Conservation (phyloP, 208 protist genomes). For the Strigomonas culicis region DNA sequence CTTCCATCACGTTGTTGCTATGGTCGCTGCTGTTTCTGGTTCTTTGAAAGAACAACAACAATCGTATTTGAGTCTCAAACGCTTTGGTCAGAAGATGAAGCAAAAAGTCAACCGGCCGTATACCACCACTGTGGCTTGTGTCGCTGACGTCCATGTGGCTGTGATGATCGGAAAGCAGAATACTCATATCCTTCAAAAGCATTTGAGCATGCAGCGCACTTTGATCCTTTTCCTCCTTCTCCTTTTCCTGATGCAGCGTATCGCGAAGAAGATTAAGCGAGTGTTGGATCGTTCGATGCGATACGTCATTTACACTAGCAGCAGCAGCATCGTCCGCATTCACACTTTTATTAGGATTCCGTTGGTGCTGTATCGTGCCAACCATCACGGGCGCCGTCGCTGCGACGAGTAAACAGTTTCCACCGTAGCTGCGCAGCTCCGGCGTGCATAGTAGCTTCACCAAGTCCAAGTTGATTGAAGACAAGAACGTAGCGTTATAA, state of each 20-base stretch:
- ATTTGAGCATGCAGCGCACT: neutral
- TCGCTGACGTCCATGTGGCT: neutral
- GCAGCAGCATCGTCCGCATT: neutral
- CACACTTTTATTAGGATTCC: neutral
- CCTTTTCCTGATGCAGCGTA: neutral
- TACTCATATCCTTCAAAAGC: neutral
- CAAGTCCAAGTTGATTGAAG: neutral
- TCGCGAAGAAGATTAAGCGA: neutral
- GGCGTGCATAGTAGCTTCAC: neutral
- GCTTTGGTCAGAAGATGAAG: neutral
- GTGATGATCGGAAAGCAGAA: neutral
- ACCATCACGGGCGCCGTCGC: neutral
- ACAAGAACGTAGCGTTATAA: neutral
- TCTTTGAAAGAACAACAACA: neutral
- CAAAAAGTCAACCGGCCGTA: neutral
- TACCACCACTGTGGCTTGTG: neutral
- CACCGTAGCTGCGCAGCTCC: neutral
- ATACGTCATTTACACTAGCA: neutral
- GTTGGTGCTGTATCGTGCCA: neutral
- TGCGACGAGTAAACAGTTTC: neutral
- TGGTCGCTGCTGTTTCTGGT: neutral
- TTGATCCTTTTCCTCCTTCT: too few species aligned
- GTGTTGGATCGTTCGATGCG: neutral
- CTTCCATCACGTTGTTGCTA: constrained; percentile 9
- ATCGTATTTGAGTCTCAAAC: neutral